Conservation (phyloP, 2,329 filamentous ascomycete genomes). For the Coniochaeta ligniaria region DNA sequence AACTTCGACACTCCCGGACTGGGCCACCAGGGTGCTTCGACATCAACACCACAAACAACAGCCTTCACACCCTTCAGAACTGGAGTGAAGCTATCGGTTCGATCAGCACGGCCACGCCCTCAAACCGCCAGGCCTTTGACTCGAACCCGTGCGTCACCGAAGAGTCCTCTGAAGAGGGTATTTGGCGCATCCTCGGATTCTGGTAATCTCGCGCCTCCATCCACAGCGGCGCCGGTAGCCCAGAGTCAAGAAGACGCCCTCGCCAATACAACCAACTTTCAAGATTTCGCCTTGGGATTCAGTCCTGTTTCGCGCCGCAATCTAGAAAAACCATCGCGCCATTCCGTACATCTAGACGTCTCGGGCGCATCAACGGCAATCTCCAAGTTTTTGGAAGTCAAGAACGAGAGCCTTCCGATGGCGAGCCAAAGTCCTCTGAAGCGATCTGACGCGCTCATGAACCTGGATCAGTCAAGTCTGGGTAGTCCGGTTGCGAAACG, state of each 20-base stretch:
- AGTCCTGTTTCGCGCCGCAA: conserved; percentile 35
- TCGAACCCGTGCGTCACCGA: conserved; percentile 64
- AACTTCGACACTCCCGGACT: conserved; percentile 12
- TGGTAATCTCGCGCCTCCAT: conserved; percentile 58
- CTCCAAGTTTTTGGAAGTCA: conserved; percentile 42
- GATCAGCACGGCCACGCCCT: conserved; percentile 54
- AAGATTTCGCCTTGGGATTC: conserved; percentile 20
- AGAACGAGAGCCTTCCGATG: conserved; percentile 34
- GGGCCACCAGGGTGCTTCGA: conserved; percentile 19
- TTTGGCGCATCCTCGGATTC: conserved; percentile 64
- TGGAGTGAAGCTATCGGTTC: conserved; percentile 58
- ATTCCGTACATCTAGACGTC: conserved; percentile 52
- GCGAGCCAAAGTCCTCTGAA: conserved; percentile 78
- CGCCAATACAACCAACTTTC: conserved; percentile 10
- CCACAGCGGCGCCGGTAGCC: conserved; percentile 32
- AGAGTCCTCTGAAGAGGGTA: conserved; percentile 74
- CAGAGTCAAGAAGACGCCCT: conserved; percentile 34
- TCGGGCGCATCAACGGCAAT: conserved; percentile 44
- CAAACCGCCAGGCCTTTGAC: conserved; percentile 46
- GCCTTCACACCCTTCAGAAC: conserved; percentile 59
- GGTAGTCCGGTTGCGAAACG: conserved; percentile 88
- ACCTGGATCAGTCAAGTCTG: conserved; percentile 68
- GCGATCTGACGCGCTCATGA: conserved; percentile 85
- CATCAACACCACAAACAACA: conserved; percentile 32
- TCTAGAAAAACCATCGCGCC: conserved; percentile 41